phyloP scores from a whole-genome alignment of 2,329 filamentous ascomycete genomes.

The Colletotrichum sp. region DNA sequence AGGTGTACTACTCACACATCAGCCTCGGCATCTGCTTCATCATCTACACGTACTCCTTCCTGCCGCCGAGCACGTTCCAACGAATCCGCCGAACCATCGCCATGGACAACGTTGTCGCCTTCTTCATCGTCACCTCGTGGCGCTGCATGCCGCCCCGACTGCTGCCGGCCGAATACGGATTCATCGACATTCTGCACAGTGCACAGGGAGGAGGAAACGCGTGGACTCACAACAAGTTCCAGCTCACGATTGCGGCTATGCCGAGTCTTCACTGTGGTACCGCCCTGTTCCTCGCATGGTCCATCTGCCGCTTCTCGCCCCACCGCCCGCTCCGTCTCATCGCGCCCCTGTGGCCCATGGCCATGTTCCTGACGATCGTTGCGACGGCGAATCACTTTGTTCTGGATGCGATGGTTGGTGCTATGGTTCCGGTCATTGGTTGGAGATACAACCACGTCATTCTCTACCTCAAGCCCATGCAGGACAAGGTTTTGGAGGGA shows the following conservation, averaged over 20 bases:
- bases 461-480: slow-evolving; percentile 29
- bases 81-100: slow-evolving; percentile 51
- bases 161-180: slow-evolving; percentile 50
- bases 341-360: slow-evolving; percentile 45
- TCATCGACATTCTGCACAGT: slow-evolving; percentile 48
- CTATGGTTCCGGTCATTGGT: slow-evolving; percentile 35
- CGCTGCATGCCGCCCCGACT: slow-evolving; percentile 53
- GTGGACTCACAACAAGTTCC: slow-evolving; percentile 51
- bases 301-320: slow-evolving; percentile 41
- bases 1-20: slow-evolving; percentile 52
- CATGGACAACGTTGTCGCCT: slow-evolving; percentile 52
- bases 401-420: slow-evolving; percentile 38
- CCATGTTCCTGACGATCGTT: slow-evolving; percentile 46
- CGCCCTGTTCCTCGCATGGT: slow-evolving; percentile 38
- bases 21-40: slow-evolving; percentile 49
- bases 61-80: slow-evolving; percentile 42
- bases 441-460: slow-evolving; percentile 35
- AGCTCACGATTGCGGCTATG: slow-evolving; percentile 54
- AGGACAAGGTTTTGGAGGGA: slow-evolving; percentile 29
- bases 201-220: slow-evolving; percentile 27
- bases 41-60: slow-evolving; percentile 51
- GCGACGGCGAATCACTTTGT: slow-evolving; percentile 46
- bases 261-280: slow-evolving; percentile 53
- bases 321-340: slow-evolving; percentile 38
- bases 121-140: slow-evolving; percentile 50